phyloP scores from a whole-genome alignment of 768 basidiomycete genomes.

The Macrolepiota fuliginosa region DNA sequence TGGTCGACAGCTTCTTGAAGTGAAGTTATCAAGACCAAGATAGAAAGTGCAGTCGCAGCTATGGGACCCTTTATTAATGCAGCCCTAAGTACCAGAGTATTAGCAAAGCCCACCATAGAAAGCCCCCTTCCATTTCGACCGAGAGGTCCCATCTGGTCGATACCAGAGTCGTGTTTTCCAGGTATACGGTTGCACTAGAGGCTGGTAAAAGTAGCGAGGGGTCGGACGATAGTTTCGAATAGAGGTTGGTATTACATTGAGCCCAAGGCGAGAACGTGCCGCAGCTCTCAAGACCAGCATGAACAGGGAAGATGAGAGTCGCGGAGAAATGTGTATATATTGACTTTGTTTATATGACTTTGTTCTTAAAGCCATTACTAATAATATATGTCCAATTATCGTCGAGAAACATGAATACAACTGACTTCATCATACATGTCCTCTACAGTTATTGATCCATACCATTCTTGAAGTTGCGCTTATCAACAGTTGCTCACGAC shows the following conservation, averaged over 20 bases:
- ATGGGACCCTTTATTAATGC: conserved; percentile 12
- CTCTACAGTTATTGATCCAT: background rate
- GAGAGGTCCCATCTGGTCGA: conserved; percentile 32
- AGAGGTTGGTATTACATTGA: background rate
- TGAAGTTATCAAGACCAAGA: background rate
- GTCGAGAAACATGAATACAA: background rate
- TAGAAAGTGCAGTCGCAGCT: background rate
- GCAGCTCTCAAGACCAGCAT: conserved; percentile 30
- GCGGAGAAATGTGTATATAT: background rate
- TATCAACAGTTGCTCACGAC: conserved; percentile 21
- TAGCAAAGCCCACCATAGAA: conserved; percentile 25
- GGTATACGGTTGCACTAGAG: conserved; percentile 19
- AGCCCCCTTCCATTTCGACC: conserved; percentile 31
- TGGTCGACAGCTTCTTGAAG: conserved; percentile 26
- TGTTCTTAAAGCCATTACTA: conserved; percentile 2
- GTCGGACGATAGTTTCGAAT: conserved; percentile 14
- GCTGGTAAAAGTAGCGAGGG: conserved; percentile 20
- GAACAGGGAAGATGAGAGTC: conserved; percentile 11
- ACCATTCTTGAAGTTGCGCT: background rate
- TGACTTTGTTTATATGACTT: background rate
- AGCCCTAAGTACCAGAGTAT: background rate
- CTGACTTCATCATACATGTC: background rate
- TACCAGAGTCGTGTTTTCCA: conserved; percentile 22
- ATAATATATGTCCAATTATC: too few species aligned
- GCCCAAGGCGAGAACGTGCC: conserved; percentile 18